A percentile compares a stretch with the other conserved stretches of the same genome.
phyloP scores from a whole-genome alignment of 345 rosid genomes.

The Sisymbrium irio region DNA sequence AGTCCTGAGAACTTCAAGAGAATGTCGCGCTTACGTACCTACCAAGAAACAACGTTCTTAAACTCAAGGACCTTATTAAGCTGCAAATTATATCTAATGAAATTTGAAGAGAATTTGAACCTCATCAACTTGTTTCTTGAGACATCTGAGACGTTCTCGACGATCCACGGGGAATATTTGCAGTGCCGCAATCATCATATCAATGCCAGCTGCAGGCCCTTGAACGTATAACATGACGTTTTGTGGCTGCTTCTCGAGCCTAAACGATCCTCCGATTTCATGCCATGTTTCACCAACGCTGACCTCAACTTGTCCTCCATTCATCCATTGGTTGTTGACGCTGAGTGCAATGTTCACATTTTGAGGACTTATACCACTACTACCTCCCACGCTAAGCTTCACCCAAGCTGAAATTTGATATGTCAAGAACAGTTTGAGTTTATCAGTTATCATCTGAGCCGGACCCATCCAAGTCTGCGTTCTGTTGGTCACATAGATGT shows the following conservation, averaged over 20 bases:
- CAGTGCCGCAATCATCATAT: slow-evolving; percentile 69
- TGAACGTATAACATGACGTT: slow-evolving; percentile 77
- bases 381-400: slow-evolving; percentile 52
- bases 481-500: slow-evolving; percentile 67
- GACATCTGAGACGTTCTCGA: slow-evolving; percentile 53
- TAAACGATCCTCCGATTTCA: slow-evolving; percentile 77
- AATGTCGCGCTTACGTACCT: slow-evolving; percentile 83
- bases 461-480: slow-evolving; percentile 96
- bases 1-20: slow-evolving; percentile 56
- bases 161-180: slow-evolving; percentile 78
- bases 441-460: slow-evolving; percentile 82
- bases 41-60: slow-evolving; percentile 29
- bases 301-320: slow-evolving; percentile 83
- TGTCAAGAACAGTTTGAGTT: slow-evolving; percentile 65
- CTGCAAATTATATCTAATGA: neutral
- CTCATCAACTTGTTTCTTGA: slow-evolving; percentile 63
- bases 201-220: slow-evolving; percentile 76
- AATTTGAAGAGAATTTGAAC: slow-evolving; percentile 31
- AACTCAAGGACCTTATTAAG: neutral
- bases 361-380: slow-evolving; percentile 47
- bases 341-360: slow-evolving; percentile 74
- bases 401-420: slow-evolving; percentile 95
- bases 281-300: slow-evolving; percentile 62
- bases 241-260: slow-evolving; percentile 80
- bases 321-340: slow-evolving; percentile 80